Evolutionary conservation across 768 basidiomycete genomes (phyloP).

Genomic region (Mycena galopus): DNA sequence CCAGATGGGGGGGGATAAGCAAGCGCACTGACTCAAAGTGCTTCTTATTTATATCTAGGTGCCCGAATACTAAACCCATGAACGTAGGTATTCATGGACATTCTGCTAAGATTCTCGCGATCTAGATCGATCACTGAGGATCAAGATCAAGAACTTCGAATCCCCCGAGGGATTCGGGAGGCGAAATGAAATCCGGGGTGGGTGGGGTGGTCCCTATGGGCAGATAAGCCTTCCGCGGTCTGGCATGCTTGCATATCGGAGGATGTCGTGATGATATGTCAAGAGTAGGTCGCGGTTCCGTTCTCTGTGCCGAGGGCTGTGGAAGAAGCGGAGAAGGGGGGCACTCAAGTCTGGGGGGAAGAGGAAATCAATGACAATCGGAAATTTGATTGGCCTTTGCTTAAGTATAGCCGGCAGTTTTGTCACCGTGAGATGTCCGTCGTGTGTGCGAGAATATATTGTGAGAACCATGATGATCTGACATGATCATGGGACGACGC

Average conservation of each 20-base stretch:
- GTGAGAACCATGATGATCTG: not conserved
- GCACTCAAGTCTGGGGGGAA: not conserved
- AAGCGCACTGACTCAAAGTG: not conserved
- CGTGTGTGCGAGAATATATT: not conserved
- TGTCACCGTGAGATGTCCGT: not conserved
- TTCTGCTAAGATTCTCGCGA: not conserved
- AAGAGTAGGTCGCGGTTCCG: not conserved
- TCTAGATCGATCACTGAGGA: not conserved
- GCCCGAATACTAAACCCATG: not conserved
- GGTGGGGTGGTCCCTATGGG: not conserved
- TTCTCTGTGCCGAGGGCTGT: not conserved
- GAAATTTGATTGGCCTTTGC: not conserved
- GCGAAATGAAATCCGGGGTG: not conserved
- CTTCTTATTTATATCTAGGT: not conserved
- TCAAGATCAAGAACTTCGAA: not conserved
- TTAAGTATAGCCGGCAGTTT: not conserved
- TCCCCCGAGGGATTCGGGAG: not conserved
- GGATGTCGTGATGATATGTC: not conserved
- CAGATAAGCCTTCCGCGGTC: not conserved
- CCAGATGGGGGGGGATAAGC: not conserved
- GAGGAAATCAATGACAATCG: not conserved
- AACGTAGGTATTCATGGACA: not conserved
- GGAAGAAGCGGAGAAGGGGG: not conserved
- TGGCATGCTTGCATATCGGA: slow-evolving; percentile 29
- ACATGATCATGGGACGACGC: not conserved